These are phyloP conservation scores for Ichthyophthirius multifiliis DNA, from an alignment of 169 alveolate genomes.

Conservation along the genomic window DNA sequence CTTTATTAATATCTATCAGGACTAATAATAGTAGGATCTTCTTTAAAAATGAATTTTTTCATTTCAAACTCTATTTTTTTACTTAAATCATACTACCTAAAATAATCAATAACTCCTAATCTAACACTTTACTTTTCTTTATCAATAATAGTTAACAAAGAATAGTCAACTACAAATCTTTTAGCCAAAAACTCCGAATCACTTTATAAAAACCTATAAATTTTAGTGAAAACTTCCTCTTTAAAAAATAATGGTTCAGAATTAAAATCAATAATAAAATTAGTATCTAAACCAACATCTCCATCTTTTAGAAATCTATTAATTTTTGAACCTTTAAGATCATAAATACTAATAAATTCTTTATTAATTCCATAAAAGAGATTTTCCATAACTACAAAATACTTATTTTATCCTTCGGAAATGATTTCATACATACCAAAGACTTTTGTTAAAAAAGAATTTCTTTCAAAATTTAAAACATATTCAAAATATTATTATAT, in stretches of 20 bases:
- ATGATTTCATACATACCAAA: constrained; percentile 21
- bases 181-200: constrained; percentile 11
- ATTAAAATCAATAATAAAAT: constrained; percentile 28
- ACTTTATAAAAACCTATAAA: neutral
- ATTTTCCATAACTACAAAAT: constrained; percentile 35
- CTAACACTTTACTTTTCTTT: neutral
- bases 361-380: constrained; percentile 20
- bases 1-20: constrained; percentile 10
- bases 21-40: constrained; percentile 12
- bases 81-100: neutral
- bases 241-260: constrained; percentile 24
- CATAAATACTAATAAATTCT: constrained; percentile 8
- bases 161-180: constrained; percentile 18
- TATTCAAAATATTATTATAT: constrained; percentile 30
- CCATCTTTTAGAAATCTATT: constrained; percentile 17
- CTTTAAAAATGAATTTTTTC: neutral
- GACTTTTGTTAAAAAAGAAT: constrained; percentile 14
- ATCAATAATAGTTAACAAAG: constrained; percentile 18
- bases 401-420: neutral
- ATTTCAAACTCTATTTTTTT: constrained; percentile 19
- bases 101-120: constrained; percentile 32
- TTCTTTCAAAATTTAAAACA: neutral
- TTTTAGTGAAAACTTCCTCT: neutral
- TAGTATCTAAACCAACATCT: constrained; percentile 16
- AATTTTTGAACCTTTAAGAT: constrained; percentile 31